Evolutionary conservation across 2,329 filamentous ascomycete genomes (phyloP), one percentile per base, ranked within the genome.

Genomic region (Monilinia aucupariae): DNA sequence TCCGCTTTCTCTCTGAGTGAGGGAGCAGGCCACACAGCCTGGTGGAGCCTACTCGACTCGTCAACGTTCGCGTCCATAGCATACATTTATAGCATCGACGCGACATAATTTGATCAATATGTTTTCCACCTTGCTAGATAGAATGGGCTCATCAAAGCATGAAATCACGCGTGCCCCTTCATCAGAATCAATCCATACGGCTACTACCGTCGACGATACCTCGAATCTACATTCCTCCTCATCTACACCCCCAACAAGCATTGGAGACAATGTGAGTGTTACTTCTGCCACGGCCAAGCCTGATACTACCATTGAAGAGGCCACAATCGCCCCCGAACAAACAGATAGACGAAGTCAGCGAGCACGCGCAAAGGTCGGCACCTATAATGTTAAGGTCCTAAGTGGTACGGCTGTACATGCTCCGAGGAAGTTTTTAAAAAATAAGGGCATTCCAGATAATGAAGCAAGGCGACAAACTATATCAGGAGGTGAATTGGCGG

Each of bases 311-410:
- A 49, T 39, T 13, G 15, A 62, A 41, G 55, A 65, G 20, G 51
- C 59, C 43, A 59, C 59, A 25, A 55, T 67, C 41, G 45, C 56
- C 13, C 34, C 47, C 27, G 64, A 48, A 39, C 56, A 62, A n/a
- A 50, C 63, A n/a, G 58, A 74, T 58, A 71, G 72, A 61, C 82
- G 85, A 63, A 79, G 82, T 65, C 81, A 81, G 68, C 83, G 86
- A 70, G 77, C 79, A 45, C 81, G 83, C 66, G 70, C 76, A n/a
- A 81, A 79, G 60, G 77, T 84, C 22, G 80, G 83, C 15, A 82
- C 86, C 20, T 91, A 91, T 76, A 91, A 91, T 69, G 76, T 88
- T 20, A 79, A 84, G 67, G 81, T 83, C 69, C 78, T 89, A 59
- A 81, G 80, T 64, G 85, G 86, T 68, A 88, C 84, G 54, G 80